A percentile compares a stretch with the other conserved stretches of the same genome.
Evolutionary conservation across 768 basidiomycete genomes (phyloP).

Genomic region (Panaeolus cyanescens): DNA sequence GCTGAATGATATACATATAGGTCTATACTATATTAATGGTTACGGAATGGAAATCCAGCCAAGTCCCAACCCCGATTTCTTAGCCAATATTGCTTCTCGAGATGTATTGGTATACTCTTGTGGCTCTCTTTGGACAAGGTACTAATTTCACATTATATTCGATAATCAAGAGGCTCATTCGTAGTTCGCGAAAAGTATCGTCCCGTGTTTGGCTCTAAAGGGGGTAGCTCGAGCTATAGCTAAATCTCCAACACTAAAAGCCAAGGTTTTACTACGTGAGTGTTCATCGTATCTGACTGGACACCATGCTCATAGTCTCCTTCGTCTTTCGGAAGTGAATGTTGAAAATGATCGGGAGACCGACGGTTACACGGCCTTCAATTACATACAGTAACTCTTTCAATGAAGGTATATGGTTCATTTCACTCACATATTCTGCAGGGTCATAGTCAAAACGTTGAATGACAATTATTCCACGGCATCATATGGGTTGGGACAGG

Average conservation of each 20-base stretch:
- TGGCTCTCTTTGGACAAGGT: slow-evolving; percentile 95
- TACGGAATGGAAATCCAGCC: slow-evolving; percentile 94
- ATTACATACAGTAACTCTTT: slow-evolving; percentile 69
- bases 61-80: slow-evolving; percentile 78
- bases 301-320: not conserved
- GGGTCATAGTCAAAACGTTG: slow-evolving; percentile 70
- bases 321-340: slow-evolving; percentile 64
- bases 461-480: slow-evolving; percentile 58
- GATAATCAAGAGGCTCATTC: not conserved
- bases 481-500: slow-evolving; percentile 60
- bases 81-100: slow-evolving; percentile 58
- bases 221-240: slow-evolving; percentile 78
- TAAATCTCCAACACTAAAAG: slow-evolving; percentile 50
- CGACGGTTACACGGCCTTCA: slow-evolving; percentile 76
- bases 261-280: slow-evolving; percentile 86
- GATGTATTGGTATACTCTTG: slow-evolving; percentile 88
- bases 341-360: slow-evolving; percentile 90
- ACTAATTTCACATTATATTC: not conserved
- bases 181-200: slow-evolving; percentile 48
- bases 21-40: slow-evolving; percentile 86
- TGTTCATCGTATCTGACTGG: slow-evolving; percentile 10
- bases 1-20: slow-evolving; percentile 33
- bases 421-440: slow-evolving; percentile 20
- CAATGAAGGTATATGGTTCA: not conserved
- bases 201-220: slow-evolving; percentile 81